These are phyloP conservation scores for Neocucurbitaria cava DNA, from an alignment of 2,329 filamentous ascomycete genomes.

Conservation along the genomic window DNA sequence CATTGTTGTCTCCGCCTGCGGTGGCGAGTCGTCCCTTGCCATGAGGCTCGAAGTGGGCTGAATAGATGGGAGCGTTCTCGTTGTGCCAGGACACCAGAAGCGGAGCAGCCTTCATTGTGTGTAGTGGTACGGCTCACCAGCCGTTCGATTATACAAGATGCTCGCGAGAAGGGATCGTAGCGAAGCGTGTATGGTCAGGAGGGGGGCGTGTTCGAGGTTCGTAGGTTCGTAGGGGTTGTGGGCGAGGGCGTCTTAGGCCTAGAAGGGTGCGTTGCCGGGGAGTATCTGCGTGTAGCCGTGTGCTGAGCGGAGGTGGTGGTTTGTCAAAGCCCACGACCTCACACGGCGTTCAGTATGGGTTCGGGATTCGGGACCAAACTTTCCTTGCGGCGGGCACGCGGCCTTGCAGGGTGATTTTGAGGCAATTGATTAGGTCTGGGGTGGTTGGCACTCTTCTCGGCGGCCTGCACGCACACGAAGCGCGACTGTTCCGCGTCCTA, in stretches of 20 bases:
- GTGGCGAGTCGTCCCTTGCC: slow-evolving; percentile 93
- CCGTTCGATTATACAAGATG: slow-evolving; percentile 9
- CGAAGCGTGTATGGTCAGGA: neutral
- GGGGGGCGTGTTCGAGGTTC: neutral
- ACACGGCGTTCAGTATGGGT: neutral
- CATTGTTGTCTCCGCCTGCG: slow-evolving; percentile 94
- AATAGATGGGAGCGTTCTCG: slow-evolving; percentile 95
- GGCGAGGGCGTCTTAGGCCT: slow-evolving; percentile 10
- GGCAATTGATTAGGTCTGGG: slow-evolving; percentile 23
- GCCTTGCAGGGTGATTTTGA: slow-evolving; percentile 12
- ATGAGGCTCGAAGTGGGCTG: slow-evolving; percentile 91
- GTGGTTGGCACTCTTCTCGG: slow-evolving; percentile 19
- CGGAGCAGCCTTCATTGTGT: slow-evolving; percentile 88
- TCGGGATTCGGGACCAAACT: neutral
- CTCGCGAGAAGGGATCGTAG: neutral
- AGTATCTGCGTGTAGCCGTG: slow-evolving; percentile 6
- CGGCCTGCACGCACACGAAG: slow-evolving; percentile 21
- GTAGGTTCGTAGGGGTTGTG: slow-evolving; percentile 5
- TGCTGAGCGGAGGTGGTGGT: slow-evolving; percentile 18
- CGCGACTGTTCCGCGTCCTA: slow-evolving; percentile 30
- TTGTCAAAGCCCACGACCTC: slow-evolving; percentile 8
- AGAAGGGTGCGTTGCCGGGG: slow-evolving; percentile 15
- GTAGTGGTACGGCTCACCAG: slow-evolving; percentile 28
- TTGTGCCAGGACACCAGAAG: slow-evolving; percentile 99
- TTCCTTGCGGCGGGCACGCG: slow-evolving; percentile 7